A percentile compares a stretch with the other conserved stretches of the same genome.
These are phyloP conservation scores for Turritis glabra DNA, from an alignment of 345 rosid genomes.

Conservation along the genomic window DNA sequence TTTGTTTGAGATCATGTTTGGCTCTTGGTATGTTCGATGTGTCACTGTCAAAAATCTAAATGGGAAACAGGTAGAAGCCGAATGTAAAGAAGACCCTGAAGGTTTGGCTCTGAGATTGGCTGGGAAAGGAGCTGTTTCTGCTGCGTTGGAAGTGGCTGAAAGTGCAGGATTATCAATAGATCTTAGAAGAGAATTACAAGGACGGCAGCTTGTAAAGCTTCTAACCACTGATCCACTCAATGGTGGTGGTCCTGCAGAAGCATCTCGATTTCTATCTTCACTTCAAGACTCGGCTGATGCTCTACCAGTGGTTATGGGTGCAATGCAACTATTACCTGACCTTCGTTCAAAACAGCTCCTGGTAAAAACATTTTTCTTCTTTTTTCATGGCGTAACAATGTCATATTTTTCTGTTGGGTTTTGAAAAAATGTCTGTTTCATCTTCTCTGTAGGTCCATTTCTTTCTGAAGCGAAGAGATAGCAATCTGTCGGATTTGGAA, in stretches of 20 bases:
- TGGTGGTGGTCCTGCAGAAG: constrained; percentile 99
- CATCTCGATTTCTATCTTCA: constrained; percentile 92
- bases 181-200: constrained; percentile 91
- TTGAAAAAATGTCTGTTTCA: constrained; percentile 29
- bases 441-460: constrained; percentile 78
- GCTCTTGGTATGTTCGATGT: constrained; percentile 21
- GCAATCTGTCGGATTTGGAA: constrained; percentile 77
- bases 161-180: constrained; percentile 86
- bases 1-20: constrained; percentile 27
- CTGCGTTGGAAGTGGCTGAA: constrained; percentile 97
- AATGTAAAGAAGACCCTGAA: constrained; percentile 90
- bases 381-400: not conserved
- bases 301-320: constrained; percentile 94
- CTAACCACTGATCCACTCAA: constrained; percentile 93
- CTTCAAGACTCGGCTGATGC: constrained; percentile 92
- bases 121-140: constrained; percentile 96
- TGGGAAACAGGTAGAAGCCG: constrained; percentile 72
- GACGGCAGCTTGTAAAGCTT: constrained; percentile 96
- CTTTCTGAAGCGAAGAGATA: constrained; percentile 86
- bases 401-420: not conserved
- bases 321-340: constrained; percentile 94
- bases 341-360: constrained; percentile 96
- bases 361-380: constrained; percentile 45
- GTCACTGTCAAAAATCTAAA: not conserved
- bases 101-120: constrained; percentile 97